Percentiles rank a stretch among this genome's conserved stretches.
Evolutionary conservation across 345 rosid genomes (phyloP).

Genomic region (Brassica rapa): DNA sequence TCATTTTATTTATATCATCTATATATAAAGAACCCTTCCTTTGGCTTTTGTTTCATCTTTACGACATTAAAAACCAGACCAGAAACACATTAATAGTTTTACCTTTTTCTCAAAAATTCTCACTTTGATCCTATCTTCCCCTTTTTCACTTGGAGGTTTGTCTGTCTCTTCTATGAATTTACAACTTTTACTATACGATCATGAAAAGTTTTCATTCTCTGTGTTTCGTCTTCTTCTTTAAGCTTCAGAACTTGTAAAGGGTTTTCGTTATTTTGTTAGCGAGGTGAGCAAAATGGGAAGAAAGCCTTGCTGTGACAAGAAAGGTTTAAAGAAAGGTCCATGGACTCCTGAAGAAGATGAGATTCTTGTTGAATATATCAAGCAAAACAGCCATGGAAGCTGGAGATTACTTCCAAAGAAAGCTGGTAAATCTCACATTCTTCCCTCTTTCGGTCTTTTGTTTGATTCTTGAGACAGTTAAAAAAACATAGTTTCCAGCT

Average conservation of each 20-base stretch:
- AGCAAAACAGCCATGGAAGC: conserved; percentile 84
- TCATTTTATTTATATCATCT: not conserved
- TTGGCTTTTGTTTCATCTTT: conserved; percentile 26
- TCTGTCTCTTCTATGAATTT: conserved; percentile 27
- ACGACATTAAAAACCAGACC: conserved; percentile 44
- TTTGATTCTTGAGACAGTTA: not conserved
- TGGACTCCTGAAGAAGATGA: conserved; percentile 97
- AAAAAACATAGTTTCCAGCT: not conserved
- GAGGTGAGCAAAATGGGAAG: conserved; percentile 62
- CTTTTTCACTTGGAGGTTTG: conserved; percentile 23
- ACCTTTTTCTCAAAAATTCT: conserved; percentile 28
- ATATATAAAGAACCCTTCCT: not conserved
- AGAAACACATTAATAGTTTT: conserved; percentile 33
- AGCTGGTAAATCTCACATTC: conserved; percentile 53
- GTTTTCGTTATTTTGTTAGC: conserved; percentile 16
- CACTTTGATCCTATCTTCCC: conserved; percentile 31
- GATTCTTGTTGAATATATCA: conserved; percentile 66
- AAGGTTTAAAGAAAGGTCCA: conserved; percentile 89
- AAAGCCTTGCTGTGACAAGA: conserved; percentile 84
- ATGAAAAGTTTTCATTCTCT: conserved; percentile 10
- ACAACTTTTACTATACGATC: not conserved
- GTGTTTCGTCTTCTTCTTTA: not conserved
- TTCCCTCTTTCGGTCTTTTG: not conserved
- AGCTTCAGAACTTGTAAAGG: not conserved
- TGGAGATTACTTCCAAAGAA: conserved; percentile 92